phyloP scores from a whole-genome alignment of 768 basidiomycete species.

The Amanita muscaria region DNA sequence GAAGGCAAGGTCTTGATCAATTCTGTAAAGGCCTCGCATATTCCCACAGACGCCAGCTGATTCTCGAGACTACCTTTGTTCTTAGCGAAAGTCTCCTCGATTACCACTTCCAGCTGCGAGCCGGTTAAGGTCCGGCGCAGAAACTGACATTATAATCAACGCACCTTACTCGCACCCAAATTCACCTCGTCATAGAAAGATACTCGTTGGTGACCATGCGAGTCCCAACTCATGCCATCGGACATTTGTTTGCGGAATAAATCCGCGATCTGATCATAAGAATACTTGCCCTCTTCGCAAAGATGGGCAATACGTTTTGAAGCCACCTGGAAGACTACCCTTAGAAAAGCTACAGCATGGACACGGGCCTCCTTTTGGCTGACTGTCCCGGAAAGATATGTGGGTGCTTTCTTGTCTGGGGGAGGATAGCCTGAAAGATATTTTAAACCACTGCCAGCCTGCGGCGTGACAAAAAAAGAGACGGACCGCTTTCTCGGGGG shows the following conservation, averaged over 20 bases:
- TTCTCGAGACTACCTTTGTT: background rate
- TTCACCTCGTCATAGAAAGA: background rate
- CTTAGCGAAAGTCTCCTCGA: background rate
- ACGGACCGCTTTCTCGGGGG: background rate
- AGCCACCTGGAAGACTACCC: background rate
- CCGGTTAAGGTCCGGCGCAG: slow-evolving; percentile 1
- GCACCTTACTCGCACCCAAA: background rate
- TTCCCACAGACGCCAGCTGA: slow-evolving; percentile 1
- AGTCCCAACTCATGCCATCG: background rate
- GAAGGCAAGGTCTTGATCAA: background rate
- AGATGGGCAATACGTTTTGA: background rate
- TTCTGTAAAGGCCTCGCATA: background rate
- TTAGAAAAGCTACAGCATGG: slow-evolving; percentile 2
- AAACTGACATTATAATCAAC: slow-evolving; percentile 2
- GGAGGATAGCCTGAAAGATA: slow-evolving; percentile 3
- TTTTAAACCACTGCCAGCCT: slow-evolving; percentile 1
- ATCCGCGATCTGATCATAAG: background rate
- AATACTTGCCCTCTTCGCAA: background rate
- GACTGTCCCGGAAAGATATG: background rate
- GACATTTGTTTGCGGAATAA: slow-evolving; percentile 1
- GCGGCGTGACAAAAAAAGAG: background rate
- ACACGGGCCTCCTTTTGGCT: background rate
- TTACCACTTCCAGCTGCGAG: slow-evolving; percentile 1
- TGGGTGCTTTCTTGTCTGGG: background rate
- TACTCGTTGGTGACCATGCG: background rate